phyloP scores from a whole-genome alignment of 2,329 filamentous ascomycete species.

The Teratosphaeria gauchensis region DNA sequence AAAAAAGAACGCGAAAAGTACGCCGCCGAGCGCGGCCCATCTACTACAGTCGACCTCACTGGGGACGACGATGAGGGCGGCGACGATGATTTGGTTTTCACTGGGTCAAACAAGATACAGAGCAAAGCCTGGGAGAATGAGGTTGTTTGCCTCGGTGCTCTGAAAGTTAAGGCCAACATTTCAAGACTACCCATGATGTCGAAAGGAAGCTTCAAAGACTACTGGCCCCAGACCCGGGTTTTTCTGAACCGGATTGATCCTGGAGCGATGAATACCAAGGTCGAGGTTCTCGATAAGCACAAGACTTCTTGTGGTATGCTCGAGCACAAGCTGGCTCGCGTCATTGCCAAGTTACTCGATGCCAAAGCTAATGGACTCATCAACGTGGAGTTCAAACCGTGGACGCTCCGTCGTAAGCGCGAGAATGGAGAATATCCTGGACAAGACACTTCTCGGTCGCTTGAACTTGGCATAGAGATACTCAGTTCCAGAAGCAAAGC shows the following conservation, averaged over 20 bases:
- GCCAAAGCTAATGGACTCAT: conserved; percentile 33
- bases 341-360: conserved; percentile 12
- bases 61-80: conserved; percentile 31
- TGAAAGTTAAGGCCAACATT: conserved; percentile 13
- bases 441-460: conserved; percentile 49
- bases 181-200: conserved; percentile 14
- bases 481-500: conserved; percentile 65
- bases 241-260: conserved; percentile 43
- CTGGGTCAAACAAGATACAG: neutral
- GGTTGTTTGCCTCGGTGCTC: conserved; percentile 19
- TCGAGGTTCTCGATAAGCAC: conserved; percentile 64
- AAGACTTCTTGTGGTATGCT: conserved; percentile 62
- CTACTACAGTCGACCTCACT: conserved; percentile 40
- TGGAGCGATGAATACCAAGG: conserved; percentile 44
- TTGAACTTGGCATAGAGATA: conserved; percentile 62
- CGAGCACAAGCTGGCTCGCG: conserved; percentile 57
- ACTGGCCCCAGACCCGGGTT: conserved; percentile 68
- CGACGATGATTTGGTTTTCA: conserved; percentile 15
- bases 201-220: conserved; percentile 5
- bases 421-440: conserved; percentile 56
- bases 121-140: conserved; percentile 8
- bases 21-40: conserved; percentile 17
- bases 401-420: conserved; percentile 58
- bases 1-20: conserved; percentile 48
- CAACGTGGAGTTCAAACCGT: conserved; percentile 61